Percentiles rank a stretch among this genome's conserved stretches.
Conservation (phyloP, 2,329 filamentous ascomycete genomes). For the Alternaria gansuensis region DNA sequence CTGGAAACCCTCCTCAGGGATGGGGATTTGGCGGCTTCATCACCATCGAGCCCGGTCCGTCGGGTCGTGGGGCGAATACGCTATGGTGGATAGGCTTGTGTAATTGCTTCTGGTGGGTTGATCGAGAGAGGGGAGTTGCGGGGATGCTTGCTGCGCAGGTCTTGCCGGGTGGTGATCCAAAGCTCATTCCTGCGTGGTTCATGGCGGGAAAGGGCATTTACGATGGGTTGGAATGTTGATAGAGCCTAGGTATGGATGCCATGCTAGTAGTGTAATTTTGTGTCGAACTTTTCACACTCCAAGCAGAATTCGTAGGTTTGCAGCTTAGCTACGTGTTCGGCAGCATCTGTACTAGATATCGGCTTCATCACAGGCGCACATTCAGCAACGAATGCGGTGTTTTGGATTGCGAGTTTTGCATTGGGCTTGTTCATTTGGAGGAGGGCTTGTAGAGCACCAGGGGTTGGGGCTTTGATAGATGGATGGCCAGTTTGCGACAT, state of each 20-base stretch:
- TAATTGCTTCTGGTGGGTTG: conserved; percentile 71
- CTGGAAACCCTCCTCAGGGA: conserved; percentile 65
- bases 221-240: conserved; percentile 37
- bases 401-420: conserved; percentile 69
- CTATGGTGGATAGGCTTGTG: conserved; percentile 67
- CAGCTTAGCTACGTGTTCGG: neutral
- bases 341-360: neutral
- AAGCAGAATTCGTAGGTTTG: neutral
- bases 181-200: conserved; percentile 48
- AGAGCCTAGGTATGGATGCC: neutral
- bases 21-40: conserved; percentile 71
- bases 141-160: conserved; percentile 26
- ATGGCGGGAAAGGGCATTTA: conserved; percentile 51
- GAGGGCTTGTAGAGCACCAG: neutral
- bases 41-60: conserved; percentile 56
- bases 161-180: conserved; percentile 49
- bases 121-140: conserved; percentile 67
- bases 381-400: conserved; percentile 66
- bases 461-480: neutral
- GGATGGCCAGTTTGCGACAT: neutral
- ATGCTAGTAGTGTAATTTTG: no score
- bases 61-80: conserved; percentile 63
- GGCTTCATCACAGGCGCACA: neutral
- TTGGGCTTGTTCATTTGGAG: conserved; percentile 21
- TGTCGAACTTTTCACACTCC: neutral